Evolutionary conservation across 805 yeast genomes (phyloP), one percentile per base, ranked within the genome.

Genomic region (Saccharomycopsis fodiens): DNA sequence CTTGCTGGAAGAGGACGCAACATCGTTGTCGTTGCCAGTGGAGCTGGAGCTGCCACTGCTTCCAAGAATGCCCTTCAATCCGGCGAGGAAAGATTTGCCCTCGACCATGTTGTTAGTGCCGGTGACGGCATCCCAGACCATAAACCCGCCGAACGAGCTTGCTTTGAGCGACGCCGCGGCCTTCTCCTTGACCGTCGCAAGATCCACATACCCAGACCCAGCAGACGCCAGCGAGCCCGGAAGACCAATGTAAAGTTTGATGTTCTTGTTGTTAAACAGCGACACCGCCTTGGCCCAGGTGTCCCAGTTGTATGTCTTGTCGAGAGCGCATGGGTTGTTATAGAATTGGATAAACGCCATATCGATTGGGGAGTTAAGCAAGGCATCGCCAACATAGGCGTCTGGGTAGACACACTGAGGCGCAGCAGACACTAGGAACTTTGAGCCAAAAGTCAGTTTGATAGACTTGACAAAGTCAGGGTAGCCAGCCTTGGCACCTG

Each of bases 341-440:
- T 79, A 79, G 61, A 79, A 79, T 63, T 79, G 85, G 46, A 79
- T 67, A 54, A 78, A 78, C 17, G 76, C 74, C 55, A 72, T 74
- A 57, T 79, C 83, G 52, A 79, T 59, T 8, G 85, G 77, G 34
- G 68, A 68, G 30, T 70, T 70, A 22, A 79, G 72, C n/a, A 39
- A 19, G 27, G 72, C 59, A 4, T 39, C 36, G 63, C 84, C 84
- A 21, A 79, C 69, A 38, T 63, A 72, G 40, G 76, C 81, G 66
- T 88, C 96, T 19, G 95, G 95, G 61, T 79, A 82, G 23, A 78
- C 81, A 67, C 96, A 88, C 67, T 87, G 95, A 17, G 96, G 96
- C 52, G 96, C 89, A 54, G 95, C 95, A 45, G 93, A 79, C 38
- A 87, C 66, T 60, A 80, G 85, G 67, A 80, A 85, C 29, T 63